Percentiles rank a stretch among this genome's conserved stretches.
These are phyloP conservation scores for Actinomortierella wolfii DNA, from an alignment of 371 early-diverging fungal species.

Conservation along the genomic window DNA sequence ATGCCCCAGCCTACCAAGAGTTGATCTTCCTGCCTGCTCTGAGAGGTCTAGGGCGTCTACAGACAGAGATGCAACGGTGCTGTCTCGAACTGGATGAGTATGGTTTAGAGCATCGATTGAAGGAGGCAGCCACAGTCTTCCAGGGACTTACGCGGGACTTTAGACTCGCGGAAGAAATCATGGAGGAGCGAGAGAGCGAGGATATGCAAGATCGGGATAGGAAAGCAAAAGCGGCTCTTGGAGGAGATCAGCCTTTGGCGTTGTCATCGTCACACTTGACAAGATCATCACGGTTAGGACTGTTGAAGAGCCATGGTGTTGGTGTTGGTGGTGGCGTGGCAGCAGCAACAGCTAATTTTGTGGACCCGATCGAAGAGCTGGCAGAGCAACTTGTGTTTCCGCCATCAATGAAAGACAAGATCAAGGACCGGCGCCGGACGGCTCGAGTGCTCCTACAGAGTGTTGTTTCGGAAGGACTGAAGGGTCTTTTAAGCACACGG, in stretches of 20 bases:
- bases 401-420: background rate
- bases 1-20: constrained; percentile 35
- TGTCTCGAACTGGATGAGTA: constrained; percentile 29
- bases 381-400: constrained; percentile 15
- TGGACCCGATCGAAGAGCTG: constrained; percentile 19
- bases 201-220: too few relatives aligned
- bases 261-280: too few relatives aligned
- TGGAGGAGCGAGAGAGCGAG: too few relatives aligned
- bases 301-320: too few relatives aligned
- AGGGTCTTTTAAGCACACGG: constrained; percentile 30
- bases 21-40: constrained; percentile 34
- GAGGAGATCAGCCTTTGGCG: too few relatives aligned
- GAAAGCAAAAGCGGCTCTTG: too few relatives aligned
- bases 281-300: too few relatives aligned
- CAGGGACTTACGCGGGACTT: constrained; percentile 10
- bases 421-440: constrained; percentile 13
- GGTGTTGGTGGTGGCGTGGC: too few relatives aligned
- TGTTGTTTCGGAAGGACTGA: constrained; percentile 18
- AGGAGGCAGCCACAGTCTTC: constrained; percentile 7
- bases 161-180: constrained; percentile 10
- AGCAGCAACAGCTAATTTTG: too few relatives aligned
- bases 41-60: constrained; percentile 15
- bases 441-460: constrained; percentile 24
- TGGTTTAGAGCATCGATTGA: constrained; percentile 4
- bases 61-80: constrained; percentile 23